phyloP scores from a whole-genome alignment of 192 early-diverging fungal genomes.

The Backusella sp. region DNA sequence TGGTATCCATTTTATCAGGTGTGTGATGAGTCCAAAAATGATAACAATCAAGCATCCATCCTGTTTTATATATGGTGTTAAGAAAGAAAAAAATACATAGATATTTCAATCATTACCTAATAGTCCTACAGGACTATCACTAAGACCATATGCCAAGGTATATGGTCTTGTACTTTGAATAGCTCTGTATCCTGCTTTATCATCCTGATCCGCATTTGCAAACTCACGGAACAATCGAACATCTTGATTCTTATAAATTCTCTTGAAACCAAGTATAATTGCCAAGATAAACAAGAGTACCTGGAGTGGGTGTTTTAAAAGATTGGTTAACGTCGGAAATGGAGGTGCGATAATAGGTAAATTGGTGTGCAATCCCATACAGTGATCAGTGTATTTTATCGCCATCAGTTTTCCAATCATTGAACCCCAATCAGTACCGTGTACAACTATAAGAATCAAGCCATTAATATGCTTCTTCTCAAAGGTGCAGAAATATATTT shows the following conservation, averaged over 20 bases:
- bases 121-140: constrained; percentile 26
- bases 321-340: constrained; percentile 2
- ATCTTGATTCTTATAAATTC: neutral
- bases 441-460: constrained; percentile 3
- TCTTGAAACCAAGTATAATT: constrained; percentile 5
- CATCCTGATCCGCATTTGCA: neutral
- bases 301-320: neutral
- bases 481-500: no score
- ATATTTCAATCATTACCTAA: neutral
- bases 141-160: constrained; percentile 23
- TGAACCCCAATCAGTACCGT: constrained; percentile 28
- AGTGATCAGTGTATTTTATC: constrained; percentile 5
- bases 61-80: neutral
- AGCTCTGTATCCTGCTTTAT: constrained; percentile 22
- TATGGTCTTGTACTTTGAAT: constrained; percentile 25
- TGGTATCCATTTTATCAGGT: neutral
- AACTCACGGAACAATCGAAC: neutral
- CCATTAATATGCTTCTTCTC: no score
- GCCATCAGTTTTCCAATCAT: constrained; percentile 14
- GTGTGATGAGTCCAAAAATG: constrained; percentile 24
- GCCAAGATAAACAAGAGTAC: constrained; percentile 10
- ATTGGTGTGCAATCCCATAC: constrained; percentile 11
- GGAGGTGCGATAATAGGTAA: constrained; percentile 15
- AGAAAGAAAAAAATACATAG: neutral
- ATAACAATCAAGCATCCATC: constrained; percentile 31